Base-by-base conservation (phyloP, 495 filamentous ascomycete species). In the Aspergillus cristatus region DNA sequence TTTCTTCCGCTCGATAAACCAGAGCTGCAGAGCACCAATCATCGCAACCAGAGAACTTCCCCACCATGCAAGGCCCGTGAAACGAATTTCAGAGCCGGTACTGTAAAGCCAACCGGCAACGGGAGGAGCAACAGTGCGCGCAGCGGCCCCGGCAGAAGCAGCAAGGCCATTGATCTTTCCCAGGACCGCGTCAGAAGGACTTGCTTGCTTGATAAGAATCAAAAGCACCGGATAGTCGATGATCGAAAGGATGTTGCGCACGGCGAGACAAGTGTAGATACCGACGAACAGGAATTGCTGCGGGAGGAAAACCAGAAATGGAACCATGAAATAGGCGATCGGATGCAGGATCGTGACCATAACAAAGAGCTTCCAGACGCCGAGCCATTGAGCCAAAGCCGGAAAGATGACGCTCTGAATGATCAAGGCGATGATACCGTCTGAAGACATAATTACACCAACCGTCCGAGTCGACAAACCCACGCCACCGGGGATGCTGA, bases 151-250 rank as follows among this genome's bases (percentile, higher is more conserved):
- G 3, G 81, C 82, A 25, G 79, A 85, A 3, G 85, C 85, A 25
- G 84, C 83, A 6, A 89, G 69, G 1, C 85, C 85, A 46, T 91
- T 91, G 38, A 91, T 80, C 50, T 76, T 84, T 11, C 85, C 85
- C 31, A 91, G 67, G 14, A 77, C 68, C 0, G 67, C 72, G 7
- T 68, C 62, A 12, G 75, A 76, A 2, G 84, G 81, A 14, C 81
- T 81, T 0, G 85, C 80, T 65, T 89, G 84, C 55, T 90, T 91
- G 63, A 91, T 76, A 6, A 91, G 68, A 29, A 91, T 89, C 25
- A 91, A 64, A 6, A 91, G 71, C 3, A 90, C 67, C 0, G 85
- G 85, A 45, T 86, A 91, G 14, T 78, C 70, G 36, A 89, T 63
- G 40, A 90, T 91, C 3, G 76, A 79, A 17, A 86, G 72, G 40